phyloP scores from a whole-genome alignment of 345 rosid genomes.

The Kernera saxatilis region DNA sequence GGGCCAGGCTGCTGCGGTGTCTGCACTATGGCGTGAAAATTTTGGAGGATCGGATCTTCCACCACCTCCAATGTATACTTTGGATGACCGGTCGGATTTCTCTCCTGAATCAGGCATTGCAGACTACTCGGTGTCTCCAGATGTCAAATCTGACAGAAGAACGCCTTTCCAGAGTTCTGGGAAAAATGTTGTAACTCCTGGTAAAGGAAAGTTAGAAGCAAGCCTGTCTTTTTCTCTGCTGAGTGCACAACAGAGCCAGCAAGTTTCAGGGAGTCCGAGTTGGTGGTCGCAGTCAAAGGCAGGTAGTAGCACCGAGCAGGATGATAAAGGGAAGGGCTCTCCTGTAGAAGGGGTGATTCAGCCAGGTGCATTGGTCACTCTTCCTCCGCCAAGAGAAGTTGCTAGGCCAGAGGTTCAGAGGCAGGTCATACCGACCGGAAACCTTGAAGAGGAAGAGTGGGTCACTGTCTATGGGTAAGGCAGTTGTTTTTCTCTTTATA shows the following conservation, averaged over 20 bases:
- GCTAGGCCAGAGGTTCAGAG: conserved; percentile 90
- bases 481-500: too few species aligned
- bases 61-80: conserved; percentile 83
- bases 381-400: conserved; percentile 91
- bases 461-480: conserved; percentile 94
- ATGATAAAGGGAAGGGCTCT: conserved; percentile 81
- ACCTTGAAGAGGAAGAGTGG: conserved; percentile 93
- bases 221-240: conserved; percentile 56
- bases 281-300: conserved; percentile 79
- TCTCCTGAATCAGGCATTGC: conserved; percentile 84
- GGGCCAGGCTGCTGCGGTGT: conserved; percentile 88
- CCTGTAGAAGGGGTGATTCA: conserved; percentile 91
- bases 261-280: conserved; percentile 44
- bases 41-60: conserved; percentile 86
- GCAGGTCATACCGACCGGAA: conserved; percentile 62
- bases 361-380: conserved; percentile 76
- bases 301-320: conserved; percentile 50
- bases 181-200: conserved; percentile 50
- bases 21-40: conserved; percentile 97
- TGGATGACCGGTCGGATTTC: conserved; percentile 86
- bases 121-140: conserved; percentile 73
- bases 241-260: conserved; percentile 61
- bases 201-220: conserved; percentile 51
- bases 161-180: conserved; percentile 50
- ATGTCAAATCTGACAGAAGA: conserved; percentile 52